phyloP scores from a whole-genome alignment of 306 rosid genomes.

The Boehmeria nivea region DNA sequence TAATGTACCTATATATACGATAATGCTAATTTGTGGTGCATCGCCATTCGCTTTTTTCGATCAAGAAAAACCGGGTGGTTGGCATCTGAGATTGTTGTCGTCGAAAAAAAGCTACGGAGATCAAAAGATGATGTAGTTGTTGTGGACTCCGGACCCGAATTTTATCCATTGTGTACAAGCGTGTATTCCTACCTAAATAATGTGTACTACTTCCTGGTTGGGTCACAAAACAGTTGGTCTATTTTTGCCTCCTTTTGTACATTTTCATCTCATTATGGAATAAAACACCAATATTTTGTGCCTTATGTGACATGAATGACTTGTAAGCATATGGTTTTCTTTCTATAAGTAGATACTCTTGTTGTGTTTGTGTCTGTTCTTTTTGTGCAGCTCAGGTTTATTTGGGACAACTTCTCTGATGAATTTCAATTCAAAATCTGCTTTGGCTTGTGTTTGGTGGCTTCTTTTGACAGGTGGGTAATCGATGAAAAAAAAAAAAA shows the following conservation, averaged over 20 bases:
- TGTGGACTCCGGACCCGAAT: slow-evolving; percentile 26
- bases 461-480: too few relatives aligned
- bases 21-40: too few relatives aligned
- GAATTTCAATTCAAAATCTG: too few relatives aligned
- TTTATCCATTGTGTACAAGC: slow-evolving; percentile 23
- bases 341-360: background rate
- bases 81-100: slow-evolving; percentile 27
- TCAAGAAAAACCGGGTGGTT: too few relatives aligned
- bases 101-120: too few relatives aligned
- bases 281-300: slow-evolving; percentile 3
- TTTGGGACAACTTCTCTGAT: too few relatives aligned
- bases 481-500: too few relatives aligned
- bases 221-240: slow-evolving; percentile 30
- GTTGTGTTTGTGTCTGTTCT: too few relatives aligned
- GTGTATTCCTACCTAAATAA: slow-evolving; percentile 17
- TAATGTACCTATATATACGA: too few relatives aligned
- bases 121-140: slow-evolving; percentile 14
- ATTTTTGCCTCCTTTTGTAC: slow-evolving; percentile 16
- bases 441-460: too few relatives aligned
- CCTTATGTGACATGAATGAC: background rate
- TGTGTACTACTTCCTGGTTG: slow-evolving; percentile 14
- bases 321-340: background rate
- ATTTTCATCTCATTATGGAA: slow-evolving; percentile 5
- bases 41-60: too few relatives aligned
- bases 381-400: too few relatives aligned